Evolutionary conservation across 805 yeast genomes (phyloP).

Genomic region (Candida argentea): DNA sequence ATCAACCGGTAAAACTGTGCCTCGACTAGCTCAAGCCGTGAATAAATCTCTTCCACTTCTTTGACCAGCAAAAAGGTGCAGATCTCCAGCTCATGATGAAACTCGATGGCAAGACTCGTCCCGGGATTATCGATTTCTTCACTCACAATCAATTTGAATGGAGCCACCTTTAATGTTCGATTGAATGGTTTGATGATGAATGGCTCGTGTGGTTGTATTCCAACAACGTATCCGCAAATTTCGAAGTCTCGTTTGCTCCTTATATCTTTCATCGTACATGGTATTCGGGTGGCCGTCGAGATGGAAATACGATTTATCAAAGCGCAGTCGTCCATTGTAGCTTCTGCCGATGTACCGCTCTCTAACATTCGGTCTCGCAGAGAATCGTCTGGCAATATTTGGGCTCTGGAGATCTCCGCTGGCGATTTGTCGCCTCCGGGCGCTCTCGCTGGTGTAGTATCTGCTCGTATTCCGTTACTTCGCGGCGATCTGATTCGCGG

Average conservation of each 20-base stretch:
- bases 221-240: slow-evolving; percentile 9
- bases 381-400: too few relatives aligned
- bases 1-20: slow-evolving; percentile 3
- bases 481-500: too few relatives aligned
- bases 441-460: too few relatives aligned
- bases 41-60: slow-evolving; percentile 7
- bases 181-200: slow-evolving; percentile 19
- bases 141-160: slow-evolving; percentile 12
- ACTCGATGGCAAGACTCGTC: slow-evolving; percentile 10
- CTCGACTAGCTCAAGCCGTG: slow-evolving; percentile 4
- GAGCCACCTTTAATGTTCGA: slow-evolving; percentile 17
- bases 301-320: slow-evolving; percentile 1
- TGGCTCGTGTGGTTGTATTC: slow-evolving; percentile 9
- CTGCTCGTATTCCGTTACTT: too few relatives aligned
- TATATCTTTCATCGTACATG: slow-evolving; percentile 6
- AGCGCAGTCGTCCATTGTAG: background rate
- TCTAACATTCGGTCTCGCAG: slow-evolving; percentile 1
- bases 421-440: too few relatives aligned
- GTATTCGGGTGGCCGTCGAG: background rate
- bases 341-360: slow-evolving; percentile 1
- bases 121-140: slow-evolving; percentile 3
- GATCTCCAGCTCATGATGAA: slow-evolving; percentile 13
- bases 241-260: slow-evolving; percentile 8
- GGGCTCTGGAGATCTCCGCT: too few relatives aligned
- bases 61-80: slow-evolving; percentile 14